phyloP scores from a whole-genome alignment of 768 basidiomycete genomes.

The Boletus rex-veris region DNA sequence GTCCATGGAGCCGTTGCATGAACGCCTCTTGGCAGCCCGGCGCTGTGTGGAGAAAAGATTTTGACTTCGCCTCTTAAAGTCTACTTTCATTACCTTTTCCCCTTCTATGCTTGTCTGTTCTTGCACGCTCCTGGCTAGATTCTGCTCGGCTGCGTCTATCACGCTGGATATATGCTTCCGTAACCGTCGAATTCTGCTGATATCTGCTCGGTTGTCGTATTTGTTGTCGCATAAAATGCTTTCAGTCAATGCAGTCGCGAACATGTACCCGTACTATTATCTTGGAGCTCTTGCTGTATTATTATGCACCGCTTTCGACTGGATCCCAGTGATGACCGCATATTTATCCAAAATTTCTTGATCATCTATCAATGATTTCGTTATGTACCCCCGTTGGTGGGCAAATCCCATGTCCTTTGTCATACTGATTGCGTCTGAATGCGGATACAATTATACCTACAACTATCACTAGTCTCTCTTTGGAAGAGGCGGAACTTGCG shows the following conservation, averaged over 20 bases:
- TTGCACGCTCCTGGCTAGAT: constrained; percentile 23
- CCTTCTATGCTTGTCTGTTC: constrained; percentile 11
- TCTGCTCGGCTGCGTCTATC: constrained; percentile 8
- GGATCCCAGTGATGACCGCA: constrained; percentile 10
- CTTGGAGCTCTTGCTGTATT: constrained; percentile 32
- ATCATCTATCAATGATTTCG: constrained; percentile 27
- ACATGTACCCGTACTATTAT: constrained; percentile 27
- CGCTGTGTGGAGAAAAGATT: constrained; percentile 12
- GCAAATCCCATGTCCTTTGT: constrained; percentile 14
- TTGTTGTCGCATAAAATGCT: constrained; percentile 26
- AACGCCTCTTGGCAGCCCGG: constrained; percentile 17
- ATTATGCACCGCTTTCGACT: constrained; percentile 20
- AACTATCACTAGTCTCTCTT: neutral
- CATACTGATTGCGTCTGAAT: constrained; percentile 6
- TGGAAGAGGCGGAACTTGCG: constrained; percentile 9
- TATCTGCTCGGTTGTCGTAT: constrained; percentile 19
- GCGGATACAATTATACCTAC: neutral
- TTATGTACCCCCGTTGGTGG: constrained; percentile 10
- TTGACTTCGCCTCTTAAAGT: neutral
- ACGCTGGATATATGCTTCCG: constrained; percentile 9
- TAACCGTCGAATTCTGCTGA: constrained; percentile 19
- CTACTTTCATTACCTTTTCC: constrained; percentile 9
- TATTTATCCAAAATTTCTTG: constrained; percentile 28
- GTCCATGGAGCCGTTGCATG: constrained; percentile 32
- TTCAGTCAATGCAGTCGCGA: constrained; percentile 7